Percentiles rank a stretch among this genome's conserved stretches.
These are phyloP conservation scores for Yamadazyma conglobata DNA, from an alignment of 1,139 yeast species.

Conservation along the genomic window DNA sequence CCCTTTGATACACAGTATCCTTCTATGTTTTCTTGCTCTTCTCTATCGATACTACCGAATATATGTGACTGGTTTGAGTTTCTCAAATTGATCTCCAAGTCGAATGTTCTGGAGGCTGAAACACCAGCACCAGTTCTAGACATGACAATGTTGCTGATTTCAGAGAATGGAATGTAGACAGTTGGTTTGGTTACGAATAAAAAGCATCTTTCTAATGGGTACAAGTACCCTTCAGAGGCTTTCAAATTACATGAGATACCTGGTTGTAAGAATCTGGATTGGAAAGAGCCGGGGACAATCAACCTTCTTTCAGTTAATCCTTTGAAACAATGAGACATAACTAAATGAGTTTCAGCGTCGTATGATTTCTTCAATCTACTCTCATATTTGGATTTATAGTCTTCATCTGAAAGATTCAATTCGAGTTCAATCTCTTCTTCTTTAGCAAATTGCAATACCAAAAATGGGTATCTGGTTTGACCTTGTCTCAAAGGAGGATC, in stretches of 20 bases:
- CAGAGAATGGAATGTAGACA: slow-evolving; percentile 82
- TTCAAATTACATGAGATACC: slow-evolving; percentile 90
- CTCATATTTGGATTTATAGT: slow-evolving; percentile 71
- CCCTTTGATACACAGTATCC: slow-evolving; percentile 74
- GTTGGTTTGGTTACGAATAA: slow-evolving; percentile 94
- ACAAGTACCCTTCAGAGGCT: slow-evolving; percentile 92
- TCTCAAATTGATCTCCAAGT: slow-evolving; percentile 72
- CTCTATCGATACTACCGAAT: slow-evolving; percentile 86
- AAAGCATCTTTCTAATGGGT: slow-evolving; percentile 86
- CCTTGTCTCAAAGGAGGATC: slow-evolving; percentile 93
- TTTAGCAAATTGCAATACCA: slow-evolving; percentile 81
- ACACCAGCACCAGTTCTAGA: slow-evolving; percentile 85
- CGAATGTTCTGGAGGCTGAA: slow-evolving; percentile 86
- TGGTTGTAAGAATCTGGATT: slow-evolving; percentile 69
- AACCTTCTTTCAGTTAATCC: slow-evolving; percentile 88
- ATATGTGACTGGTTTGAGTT: slow-evolving; percentile 69
- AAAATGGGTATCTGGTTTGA: slow-evolving; percentile 91
- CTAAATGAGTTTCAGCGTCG: slow-evolving; percentile 81
- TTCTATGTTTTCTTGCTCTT: slow-evolving; percentile 81
- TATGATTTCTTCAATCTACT: slow-evolving; percentile 73
- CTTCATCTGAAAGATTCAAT: slow-evolving; percentile 79
- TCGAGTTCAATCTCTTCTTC: slow-evolving; percentile 93
- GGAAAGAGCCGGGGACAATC: slow-evolving; percentile 81
- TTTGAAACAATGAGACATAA: slow-evolving; percentile 82
- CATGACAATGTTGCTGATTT: slow-evolving; percentile 71